Base-by-base conservation (phyloP, 148 eudicot species). In the Nepenthes mirabilis region DNA sequence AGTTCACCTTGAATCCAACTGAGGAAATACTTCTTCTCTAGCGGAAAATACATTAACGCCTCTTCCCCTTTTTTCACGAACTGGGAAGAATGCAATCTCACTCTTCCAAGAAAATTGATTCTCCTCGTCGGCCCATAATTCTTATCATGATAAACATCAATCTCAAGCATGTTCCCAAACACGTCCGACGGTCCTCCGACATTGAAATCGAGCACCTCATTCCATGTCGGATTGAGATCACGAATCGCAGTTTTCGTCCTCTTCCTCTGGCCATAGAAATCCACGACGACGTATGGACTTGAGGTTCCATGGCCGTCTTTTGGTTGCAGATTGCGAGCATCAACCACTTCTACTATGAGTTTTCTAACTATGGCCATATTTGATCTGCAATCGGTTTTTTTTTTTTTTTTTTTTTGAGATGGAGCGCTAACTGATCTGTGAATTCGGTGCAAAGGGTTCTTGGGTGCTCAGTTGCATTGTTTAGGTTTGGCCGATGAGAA, bases 281-380 rank as follows among this genome's bases (percentile, higher is more conserved):
- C 90, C 4, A 88, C 66, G 5, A 88, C 64, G 2, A 72, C 96
- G 61, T 91, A 91, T 0, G 98, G 96, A 37, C 98, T 91, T 5
- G 86, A 83, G 2, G 85, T 74, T 0, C 98, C 98, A 13, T 85
- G 94, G 10, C 98, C 98, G 68, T 91, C 98, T 70, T 80, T 91
- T 1, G 98, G 98, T 3, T 60, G 57, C 9, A 91, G 84, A 51
- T 80, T 73, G 1, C 76, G 76, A 6, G 97, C 97, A 14, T 91
- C 98, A 14, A 88, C 67, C 5, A 91, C 86, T 52, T 88, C 96
- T 32, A 91, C 96, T 37, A 88, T 59, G 7, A 91, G 79, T 55
- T 91, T 91, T 2, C 65, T 70, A 1, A 60, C 61, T 5, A 60
- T 57, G 2, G 76, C 80, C 91, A 87, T 88, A 34, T 5, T 33